A percentile compares a stretch with the other conserved stretches of the same genome.
Conservation (phyloP, 108 stramenopile species). For the Pseudonitzschia delicatissima region DNA sequence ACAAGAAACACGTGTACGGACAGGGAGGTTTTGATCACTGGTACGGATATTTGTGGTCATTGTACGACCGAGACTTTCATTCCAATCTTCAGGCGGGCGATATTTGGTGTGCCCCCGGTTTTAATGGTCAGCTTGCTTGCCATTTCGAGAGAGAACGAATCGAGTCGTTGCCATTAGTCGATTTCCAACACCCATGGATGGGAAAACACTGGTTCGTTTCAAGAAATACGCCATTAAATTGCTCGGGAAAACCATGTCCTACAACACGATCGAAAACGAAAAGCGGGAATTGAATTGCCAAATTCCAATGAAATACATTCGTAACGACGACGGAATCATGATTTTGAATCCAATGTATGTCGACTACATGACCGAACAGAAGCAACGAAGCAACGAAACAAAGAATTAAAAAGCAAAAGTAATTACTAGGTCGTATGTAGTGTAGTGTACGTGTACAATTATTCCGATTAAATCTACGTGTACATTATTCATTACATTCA, state of each 20-base stretch:
- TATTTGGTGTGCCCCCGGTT: neutral
- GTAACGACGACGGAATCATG: neutral
- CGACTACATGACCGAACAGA: neutral
- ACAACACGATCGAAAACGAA: neutral
- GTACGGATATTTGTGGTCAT: slow-evolving; percentile 1
- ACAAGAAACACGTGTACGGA: neutral
- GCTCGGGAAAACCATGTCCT: neutral
- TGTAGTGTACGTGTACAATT: too few relatives aligned
- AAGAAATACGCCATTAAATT: neutral
- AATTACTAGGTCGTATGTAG: too few relatives aligned
- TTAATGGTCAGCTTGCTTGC: neutral
- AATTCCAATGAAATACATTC: neutral
- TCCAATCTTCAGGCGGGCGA: neutral
- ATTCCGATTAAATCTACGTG: too few relatives aligned
- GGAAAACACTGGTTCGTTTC: neutral
- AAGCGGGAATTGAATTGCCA: neutral
- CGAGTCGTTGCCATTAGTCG: neutral
- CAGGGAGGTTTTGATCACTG: neutral
- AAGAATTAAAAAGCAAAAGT: too few relatives aligned
- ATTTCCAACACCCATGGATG: neutral
- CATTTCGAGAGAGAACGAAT: neutral
- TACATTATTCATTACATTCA: too few relatives aligned
- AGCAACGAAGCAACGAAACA: too few relatives aligned
- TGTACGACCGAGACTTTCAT: neutral
- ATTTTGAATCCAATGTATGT: neutral